Evolutionary conservation across 371 early-diverging fungal species (phyloP), one percentile per base, ranked within the genome.

Genomic region (Mortierella sp.): DNA sequence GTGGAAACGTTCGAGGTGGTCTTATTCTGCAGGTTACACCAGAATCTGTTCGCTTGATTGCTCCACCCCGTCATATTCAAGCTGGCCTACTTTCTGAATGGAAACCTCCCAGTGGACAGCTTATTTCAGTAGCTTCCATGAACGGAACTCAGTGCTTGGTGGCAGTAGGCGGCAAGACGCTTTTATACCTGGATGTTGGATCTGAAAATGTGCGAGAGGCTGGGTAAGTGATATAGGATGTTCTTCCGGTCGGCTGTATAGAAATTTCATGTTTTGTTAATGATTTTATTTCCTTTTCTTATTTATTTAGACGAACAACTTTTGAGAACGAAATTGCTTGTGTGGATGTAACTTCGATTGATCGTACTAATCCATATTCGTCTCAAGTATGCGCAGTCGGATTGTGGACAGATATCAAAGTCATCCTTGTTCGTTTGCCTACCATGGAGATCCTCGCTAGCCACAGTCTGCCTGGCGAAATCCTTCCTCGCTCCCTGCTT

Each of bases 401-500:
- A 13, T 72, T 92, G 22, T 97, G 97, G 97, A 87, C 85, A 12
- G 87, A 90, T 51, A 85, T 88, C 19, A 89, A 89, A 40, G 90
- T 95, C 0, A 82, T 85, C 5, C 51, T 96, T 29, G 74, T 95
- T 15, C 75, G 85, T 0, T 69, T 95, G 23, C 91, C 95, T 3
- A 67, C 77, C 1, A 83, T 95, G 63, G 66, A 84, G 55, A 76
- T 85, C 10, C 76, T 90, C 7, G 73, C 87, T 0, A 81, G 85
- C 22, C 87, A 92, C 63, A 72, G 78, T 0, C 70, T 93, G 13
- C 87, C 85, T 8, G 90, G 88, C 23, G 88, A 86, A 34, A 76
- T 66, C 34, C 73, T 96, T 71, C 93, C 95, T 19, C 91, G 97
- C 5, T 96, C 97, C 0, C 69, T 96, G 29, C 75, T 92, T 29